Percentiles rank a stretch among this genome's conserved stretches.
Evolutionary conservation across 1,139 yeast species (phyloP).

Genomic region (Pichia sp.): DNA sequence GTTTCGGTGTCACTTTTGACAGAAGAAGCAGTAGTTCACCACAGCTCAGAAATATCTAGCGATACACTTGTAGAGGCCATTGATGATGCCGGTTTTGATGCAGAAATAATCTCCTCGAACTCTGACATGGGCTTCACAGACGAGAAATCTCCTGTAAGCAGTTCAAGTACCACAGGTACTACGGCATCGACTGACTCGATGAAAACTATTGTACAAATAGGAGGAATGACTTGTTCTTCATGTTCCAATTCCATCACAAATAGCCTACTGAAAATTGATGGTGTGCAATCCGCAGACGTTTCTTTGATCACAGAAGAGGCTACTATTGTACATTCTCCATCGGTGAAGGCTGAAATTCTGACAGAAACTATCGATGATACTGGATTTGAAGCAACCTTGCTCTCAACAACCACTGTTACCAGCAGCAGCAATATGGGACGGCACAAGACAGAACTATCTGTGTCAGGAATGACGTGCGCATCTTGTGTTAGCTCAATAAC

Average conservation of each 20-base stretch:
- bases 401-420: conserved; percentile 8
- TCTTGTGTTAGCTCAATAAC: conserved; percentile 68
- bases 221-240: conserved; percentile 88
- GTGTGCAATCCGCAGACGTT: conserved; percentile 48
- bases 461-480: conserved; percentile 80
- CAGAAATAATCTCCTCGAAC: conserved; percentile 7
- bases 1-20: conserved; percentile 65
- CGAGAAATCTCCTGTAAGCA: no score
- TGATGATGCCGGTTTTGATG: conserved; percentile 72
- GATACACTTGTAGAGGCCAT: conserved; percentile 38
- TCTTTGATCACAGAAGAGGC: conserved; percentile 75
- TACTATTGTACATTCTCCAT: conserved; percentile 38
- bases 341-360: conserved; percentile 30
- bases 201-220: conserved; percentile 16
- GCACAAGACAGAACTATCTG: conserved; percentile 29
- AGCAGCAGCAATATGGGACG: no score
- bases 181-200: no score
- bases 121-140: no score
- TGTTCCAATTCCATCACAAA: conserved; percentile 61
- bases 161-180: no score
- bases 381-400: conserved; percentile 49
- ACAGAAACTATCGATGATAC: conserved; percentile 56
- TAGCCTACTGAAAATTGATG: conserved; percentile 41
- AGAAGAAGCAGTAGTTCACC: conserved; percentile 56
- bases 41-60: conserved; percentile 28